Evolutionary conservation across 2,329 filamentous ascomycete species (phyloP).

Genomic region (Aaosphaeria pasadenensis): DNA sequence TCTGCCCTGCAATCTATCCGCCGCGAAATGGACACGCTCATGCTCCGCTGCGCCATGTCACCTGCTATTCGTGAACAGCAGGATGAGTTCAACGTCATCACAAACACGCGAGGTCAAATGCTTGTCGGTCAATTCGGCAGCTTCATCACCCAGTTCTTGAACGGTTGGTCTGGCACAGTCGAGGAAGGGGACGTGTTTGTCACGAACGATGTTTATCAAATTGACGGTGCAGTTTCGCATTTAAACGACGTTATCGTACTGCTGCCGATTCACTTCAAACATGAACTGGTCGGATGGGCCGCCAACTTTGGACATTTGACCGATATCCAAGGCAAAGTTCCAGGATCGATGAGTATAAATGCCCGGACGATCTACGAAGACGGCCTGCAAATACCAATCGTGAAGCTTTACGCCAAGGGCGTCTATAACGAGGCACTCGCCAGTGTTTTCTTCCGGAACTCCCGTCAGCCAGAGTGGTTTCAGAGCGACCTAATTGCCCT

Average conservation of each 20-base stretch:
- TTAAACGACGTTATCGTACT: constrained; percentile 51
- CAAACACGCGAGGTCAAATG: constrained; percentile 49
- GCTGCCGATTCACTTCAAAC: constrained; percentile 46
- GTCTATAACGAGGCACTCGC: constrained; percentile 45
- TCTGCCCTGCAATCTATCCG: constrained; percentile 47
- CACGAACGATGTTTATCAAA: constrained; percentile 51
- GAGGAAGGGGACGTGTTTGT: constrained; percentile 52
- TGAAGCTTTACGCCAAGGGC: constrained; percentile 47
- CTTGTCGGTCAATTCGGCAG: constrained; percentile 52
- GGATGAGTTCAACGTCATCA: constrained; percentile 55
- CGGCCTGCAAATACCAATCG: constrained; percentile 49
- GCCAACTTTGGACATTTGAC: constrained; percentile 53
- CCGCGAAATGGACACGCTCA: constrained; percentile 51
- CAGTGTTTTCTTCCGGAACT: constrained; percentile 48
- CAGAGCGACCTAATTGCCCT: constrained; percentile 48
- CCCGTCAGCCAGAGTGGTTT: constrained; percentile 49
- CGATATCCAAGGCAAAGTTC: constrained; percentile 45
- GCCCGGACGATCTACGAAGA: constrained; percentile 49
- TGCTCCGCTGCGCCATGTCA: constrained; percentile 52
- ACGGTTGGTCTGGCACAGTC: constrained; percentile 46
- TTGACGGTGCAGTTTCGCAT: constrained; percentile 50
- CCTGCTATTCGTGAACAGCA: constrained; percentile 52
- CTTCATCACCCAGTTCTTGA: constrained; percentile 49
- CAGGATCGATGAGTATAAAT: constrained; percentile 51
- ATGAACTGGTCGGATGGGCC: constrained; percentile 47